These are phyloP conservation scores for Carex pumila DNA, from an alignment of 176 grass and related monocot species.

Conservation along the genomic window DNA sequence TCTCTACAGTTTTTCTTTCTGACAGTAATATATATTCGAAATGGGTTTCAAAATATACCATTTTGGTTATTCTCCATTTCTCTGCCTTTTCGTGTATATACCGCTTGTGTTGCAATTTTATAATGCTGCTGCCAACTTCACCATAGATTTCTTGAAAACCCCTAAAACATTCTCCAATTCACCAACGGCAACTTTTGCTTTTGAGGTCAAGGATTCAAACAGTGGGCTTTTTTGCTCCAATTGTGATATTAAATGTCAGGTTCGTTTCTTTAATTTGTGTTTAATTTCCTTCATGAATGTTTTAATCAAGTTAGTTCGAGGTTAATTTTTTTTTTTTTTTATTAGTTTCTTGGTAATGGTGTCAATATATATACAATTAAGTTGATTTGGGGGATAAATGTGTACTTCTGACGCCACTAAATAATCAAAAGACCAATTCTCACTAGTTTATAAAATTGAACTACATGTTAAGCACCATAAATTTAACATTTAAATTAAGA, in stretches of 20 bases:
- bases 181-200: conserved; percentile 44
- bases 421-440: neutral
- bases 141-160: conserved; percentile 30
- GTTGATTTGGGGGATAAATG: conserved; percentile 5
- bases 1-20: conserved; percentile 7
- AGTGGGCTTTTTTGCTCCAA: conserved; percentile 34
- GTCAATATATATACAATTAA: neutral
- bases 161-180: conserved; percentile 44
- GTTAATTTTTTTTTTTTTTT: neutral
- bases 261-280: conserved; percentile 7
- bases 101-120: conserved; percentile 10
- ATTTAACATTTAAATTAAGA: neutral
- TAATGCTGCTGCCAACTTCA: neutral
- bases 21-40: neutral
- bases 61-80: neutral
- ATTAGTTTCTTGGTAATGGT: neutral
- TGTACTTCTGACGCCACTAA: neutral
- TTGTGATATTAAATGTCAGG: conserved; percentile 69
- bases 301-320: neutral
- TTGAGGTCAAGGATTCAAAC: conserved; percentile 34
- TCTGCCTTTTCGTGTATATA: neutral
- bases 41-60: conserved; percentile 10
- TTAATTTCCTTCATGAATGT: neutral
- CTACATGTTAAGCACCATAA: neutral
- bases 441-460: neutral